These are phyloP conservation scores for Corynascus novoguineensis DNA, from an alignment of 495 filamentous ascomycete genomes.

Conservation along the genomic window DNA sequence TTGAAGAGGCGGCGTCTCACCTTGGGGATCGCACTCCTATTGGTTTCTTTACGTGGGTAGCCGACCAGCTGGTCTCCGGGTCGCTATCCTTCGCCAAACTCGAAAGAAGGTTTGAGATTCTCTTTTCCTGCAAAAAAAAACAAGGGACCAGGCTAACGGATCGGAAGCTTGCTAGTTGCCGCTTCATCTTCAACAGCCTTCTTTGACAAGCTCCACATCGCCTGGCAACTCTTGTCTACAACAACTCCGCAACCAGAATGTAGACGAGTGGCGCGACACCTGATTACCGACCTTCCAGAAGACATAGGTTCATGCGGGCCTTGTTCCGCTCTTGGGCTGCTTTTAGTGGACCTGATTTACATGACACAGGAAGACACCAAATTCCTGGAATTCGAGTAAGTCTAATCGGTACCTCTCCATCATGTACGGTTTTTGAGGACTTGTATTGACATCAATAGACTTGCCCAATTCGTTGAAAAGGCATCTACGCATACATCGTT, in stretches of 20 bases:
- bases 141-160: not conserved
- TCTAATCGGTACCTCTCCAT: not conserved
- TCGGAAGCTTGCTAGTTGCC: not conserved
- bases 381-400: not conserved
- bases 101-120: conserved; percentile 7
- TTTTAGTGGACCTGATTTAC: not conserved
- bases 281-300: not conserved
- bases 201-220: not conserved
- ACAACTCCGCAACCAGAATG: not conserved
- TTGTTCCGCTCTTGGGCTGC: not conserved
- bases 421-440: not conserved
- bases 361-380: not conserved
- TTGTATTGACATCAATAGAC: not conserved
- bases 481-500: conserved; percentile 11
- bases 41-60: conserved; percentile 15
- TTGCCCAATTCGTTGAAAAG: conserved; percentile 11
- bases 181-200: not conserved
- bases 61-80: not conserved
- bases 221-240: not conserved
- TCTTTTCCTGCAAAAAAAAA: not conserved
- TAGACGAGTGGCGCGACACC: not conserved
- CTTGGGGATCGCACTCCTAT: conserved; percentile 3
- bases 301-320: not conserved
- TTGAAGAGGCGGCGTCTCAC: conserved; percentile 9
- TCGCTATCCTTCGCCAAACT: conserved; percentile 2